Evolutionary conservation across 1,284 basidiomycete species (phyloP).

Genomic region (Pulveroboletus sp.): DNA sequence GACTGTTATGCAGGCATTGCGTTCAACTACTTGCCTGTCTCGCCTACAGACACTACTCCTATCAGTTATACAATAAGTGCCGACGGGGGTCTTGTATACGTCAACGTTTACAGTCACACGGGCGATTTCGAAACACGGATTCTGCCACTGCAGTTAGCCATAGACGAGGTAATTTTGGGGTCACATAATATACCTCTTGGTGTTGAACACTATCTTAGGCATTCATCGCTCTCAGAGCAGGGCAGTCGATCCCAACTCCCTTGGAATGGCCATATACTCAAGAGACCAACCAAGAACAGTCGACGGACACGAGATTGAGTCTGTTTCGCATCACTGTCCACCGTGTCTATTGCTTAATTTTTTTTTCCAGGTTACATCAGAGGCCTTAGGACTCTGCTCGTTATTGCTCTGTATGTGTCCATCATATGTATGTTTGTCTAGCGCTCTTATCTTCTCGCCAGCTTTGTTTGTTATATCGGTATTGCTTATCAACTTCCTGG

Average conservation of each 20-base stretch:
- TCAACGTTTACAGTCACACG: constrained; percentile 64
- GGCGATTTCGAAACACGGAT: constrained; percentile 72
- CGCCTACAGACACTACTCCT: constrained; percentile 37
- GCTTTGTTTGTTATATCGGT: constrained; percentile 67
- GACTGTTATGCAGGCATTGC: constrained; percentile 72
- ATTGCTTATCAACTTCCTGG: constrained; percentile 75
- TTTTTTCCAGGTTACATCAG: constrained; percentile 57
- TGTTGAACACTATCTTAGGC: constrained; percentile 43
- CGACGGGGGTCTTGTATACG: constrained; percentile 62
- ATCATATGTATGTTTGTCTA: background rate
- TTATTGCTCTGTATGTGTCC: constrained; percentile 55
- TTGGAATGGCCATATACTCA: constrained; percentile 73
- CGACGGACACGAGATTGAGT: constrained; percentile 57
- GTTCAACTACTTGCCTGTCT: constrained; percentile 60
- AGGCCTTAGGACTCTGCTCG: constrained; percentile 61
- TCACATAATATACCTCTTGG: background rate
- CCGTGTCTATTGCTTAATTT: constrained; percentile 6
- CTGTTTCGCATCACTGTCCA: constrained; percentile 22
- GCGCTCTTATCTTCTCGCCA: constrained; percentile 25
- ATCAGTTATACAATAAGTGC: constrained; percentile 73
- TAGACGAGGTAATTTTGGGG: constrained; percentile 58
- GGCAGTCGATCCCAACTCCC: constrained; percentile 51
- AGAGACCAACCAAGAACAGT: constrained; percentile 64
- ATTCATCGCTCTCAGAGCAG: constrained; percentile 66
- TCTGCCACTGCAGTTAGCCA: constrained; percentile 75